Evolutionary conservation across 176 grass and related monocot genomes (phyloP).

Genomic region (Raddia distichophylla): DNA sequence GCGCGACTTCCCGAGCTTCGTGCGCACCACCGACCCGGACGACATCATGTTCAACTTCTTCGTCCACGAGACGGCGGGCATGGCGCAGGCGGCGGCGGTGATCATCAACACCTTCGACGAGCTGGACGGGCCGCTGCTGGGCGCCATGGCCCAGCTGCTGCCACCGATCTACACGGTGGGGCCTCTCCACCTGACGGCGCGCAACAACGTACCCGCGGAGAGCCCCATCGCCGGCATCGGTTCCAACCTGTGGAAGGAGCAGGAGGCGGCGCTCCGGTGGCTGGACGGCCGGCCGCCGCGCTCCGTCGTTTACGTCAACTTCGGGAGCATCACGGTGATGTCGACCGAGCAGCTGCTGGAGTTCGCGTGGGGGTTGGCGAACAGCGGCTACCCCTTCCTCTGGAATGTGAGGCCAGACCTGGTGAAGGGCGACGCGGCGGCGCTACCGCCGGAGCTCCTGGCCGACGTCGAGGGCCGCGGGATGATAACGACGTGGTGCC

Average conservation of each 20-base stretch:
- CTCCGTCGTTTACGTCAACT: conserved; percentile 64
- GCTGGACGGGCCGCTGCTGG: conserved; percentile 34
- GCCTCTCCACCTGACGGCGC: conserved; percentile 39
- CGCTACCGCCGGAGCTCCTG: conserved; percentile 34
- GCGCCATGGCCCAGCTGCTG: conserved; percentile 4
- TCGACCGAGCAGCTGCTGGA: conserved; percentile 40
- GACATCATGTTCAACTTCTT: conserved; percentile 59
- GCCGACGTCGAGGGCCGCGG: conserved; percentile 17
- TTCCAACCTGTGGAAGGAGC: conserved; percentile 54
- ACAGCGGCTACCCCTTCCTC: conserved; percentile 45
- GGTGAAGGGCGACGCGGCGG: conserved; percentile 25
- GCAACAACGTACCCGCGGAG: conserved; percentile 13
- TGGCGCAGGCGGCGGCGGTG: conserved; percentile 42
- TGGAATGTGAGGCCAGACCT: conserved; percentile 63
- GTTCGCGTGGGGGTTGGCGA: conserved; percentile 63
- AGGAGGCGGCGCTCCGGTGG: conserved; percentile 38
- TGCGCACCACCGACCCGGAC: conserved; percentile 45
- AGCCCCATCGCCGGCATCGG: conserved; percentile 21
- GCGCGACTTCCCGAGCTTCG: conserved; percentile 49
- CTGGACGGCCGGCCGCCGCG: conserved; percentile 24
- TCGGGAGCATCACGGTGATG: conserved; percentile 66
- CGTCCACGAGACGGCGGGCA: conserved; percentile 37
- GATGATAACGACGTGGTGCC: conserved; percentile 52
- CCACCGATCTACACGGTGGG: conserved; percentile 37
- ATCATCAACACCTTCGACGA: conserved; percentile 60